Evolutionary conservation across 768 basidiomycete species (phyloP), one percentile per base, ranked within the genome.

Genomic region (Coprinellus micaceus): DNA sequence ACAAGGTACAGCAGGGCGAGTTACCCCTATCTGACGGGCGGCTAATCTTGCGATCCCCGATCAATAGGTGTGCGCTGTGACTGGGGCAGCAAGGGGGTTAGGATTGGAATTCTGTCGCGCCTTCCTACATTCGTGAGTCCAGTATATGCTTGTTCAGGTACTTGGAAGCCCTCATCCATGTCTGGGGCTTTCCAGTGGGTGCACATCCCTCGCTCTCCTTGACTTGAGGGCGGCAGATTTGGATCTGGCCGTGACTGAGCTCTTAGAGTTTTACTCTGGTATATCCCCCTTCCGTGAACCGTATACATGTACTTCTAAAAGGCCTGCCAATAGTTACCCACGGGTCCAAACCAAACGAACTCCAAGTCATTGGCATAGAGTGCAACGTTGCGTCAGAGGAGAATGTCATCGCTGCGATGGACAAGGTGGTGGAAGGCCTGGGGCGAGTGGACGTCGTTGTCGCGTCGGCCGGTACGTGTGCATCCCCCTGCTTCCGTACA

Each of bases 81-180:
- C 96, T 37, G 96, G 96, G 45, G 96, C 87, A 53, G 96, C 94
- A 12, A 81, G 90, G 64, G 96, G 96, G 6, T 75, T 98, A 45
- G 96, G 96, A 6, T 81, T 89, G 61, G 88, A 93, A 69, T 93
- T 98, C 68, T 94, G 93, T 68, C 82, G 86, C 45, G 94, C 94
- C 12, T 94, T 98, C 70, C 65, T 94, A 61, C 85, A 89, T 71
- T 89, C 90, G 90, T 91, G 64, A 63, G 84, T 74, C 29, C n/a
- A n/a, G n/a, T n/a, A n/a, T n/a, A n/a, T n/a, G n/a, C n/a, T n/a
- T n/a, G n/a, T n/a, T n/a, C n/a, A n/a, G n/a, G n/a, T n/a, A n/a
- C n/a, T n/a, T n/a, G n/a, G n/a, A n/a, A n/a, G n/a, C n/a, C n/a
- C n/a, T n/a, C n/a, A n/a, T n/a, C n/a, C n/a, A n/a, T n/a, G n/a